Evolutionary conservation across 2,329 filamentous ascomycete genomes (phyloP).

Genomic region (Penicillium sp.): DNA sequence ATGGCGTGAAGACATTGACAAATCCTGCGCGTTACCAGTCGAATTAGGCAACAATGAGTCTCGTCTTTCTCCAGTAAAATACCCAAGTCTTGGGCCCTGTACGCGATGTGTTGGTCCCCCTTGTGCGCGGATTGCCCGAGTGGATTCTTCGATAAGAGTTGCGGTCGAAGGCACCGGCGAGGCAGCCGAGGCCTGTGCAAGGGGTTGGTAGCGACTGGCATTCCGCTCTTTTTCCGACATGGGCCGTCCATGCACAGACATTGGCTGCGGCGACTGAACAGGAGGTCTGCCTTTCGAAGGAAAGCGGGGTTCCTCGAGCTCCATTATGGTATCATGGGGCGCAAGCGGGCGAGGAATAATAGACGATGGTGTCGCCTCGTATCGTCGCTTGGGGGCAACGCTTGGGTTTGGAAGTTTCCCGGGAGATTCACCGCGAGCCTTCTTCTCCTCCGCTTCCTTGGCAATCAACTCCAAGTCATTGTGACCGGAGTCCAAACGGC

Average conservation of each 20-base stretch:
- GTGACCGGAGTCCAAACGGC: constrained; percentile 47
- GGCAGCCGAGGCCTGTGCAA: constrained; percentile 42
- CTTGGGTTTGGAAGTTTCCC: constrained; percentile 47
- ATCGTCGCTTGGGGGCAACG: constrained; percentile 50
- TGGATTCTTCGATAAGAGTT: constrained; percentile 36
- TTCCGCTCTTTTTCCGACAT: constrained; percentile 40
- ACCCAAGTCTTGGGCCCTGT: constrained; percentile 47
- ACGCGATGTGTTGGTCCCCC: constrained; percentile 33
- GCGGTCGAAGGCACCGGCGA: constrained; percentile 27
- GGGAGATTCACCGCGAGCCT: constrained; percentile 46
- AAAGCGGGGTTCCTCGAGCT: constrained; percentile 35
- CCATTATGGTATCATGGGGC: constrained; percentile 41
- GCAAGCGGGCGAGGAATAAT: constrained; percentile 45
- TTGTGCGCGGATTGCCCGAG: constrained; percentile 35
- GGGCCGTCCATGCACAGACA: constrained; percentile 33
- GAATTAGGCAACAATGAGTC: constrained; percentile 33
- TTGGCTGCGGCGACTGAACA: constrained; percentile 34
- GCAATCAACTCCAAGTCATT: constrained; percentile 48
- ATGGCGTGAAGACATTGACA: constrained; percentile 34
- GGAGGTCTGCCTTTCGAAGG: constrained; percentile 33
- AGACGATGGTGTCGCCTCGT: constrained; percentile 47
- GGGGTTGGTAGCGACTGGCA: constrained; percentile 37
- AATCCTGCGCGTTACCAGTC: constrained; percentile 30
- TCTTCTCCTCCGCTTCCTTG: constrained; percentile 47
- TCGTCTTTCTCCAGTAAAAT: constrained; percentile 46